Evolutionary conservation across 2,329 filamentous ascomycete genomes (phyloP).

Genomic region (Xylaria hypoxylon): DNA sequence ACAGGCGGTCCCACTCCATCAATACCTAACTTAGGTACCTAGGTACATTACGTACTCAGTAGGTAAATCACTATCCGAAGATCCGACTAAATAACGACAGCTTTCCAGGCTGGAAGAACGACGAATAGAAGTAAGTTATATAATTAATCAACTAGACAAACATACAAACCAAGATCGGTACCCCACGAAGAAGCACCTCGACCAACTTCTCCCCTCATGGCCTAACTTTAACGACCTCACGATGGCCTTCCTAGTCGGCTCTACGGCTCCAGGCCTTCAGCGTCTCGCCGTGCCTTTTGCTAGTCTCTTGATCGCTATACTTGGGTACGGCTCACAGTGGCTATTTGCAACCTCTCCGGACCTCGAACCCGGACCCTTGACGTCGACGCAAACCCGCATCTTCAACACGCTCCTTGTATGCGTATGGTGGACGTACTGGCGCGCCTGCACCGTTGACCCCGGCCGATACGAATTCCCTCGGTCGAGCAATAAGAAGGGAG

Average conservation of each 20-base stretch:
- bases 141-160: neutral
- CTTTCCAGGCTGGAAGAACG: neutral
- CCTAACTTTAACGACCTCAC: slow-evolving; percentile 21
- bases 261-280: slow-evolving; percentile 55
- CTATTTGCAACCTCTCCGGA: slow-evolving; percentile 71
- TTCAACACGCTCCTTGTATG: slow-evolving; percentile 75
- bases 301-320: slow-evolving; percentile 73
- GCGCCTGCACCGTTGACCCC: slow-evolving; percentile 67
- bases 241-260: slow-evolving; percentile 52
- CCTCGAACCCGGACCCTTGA: slow-evolving; percentile 71
- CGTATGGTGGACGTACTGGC: slow-evolving; percentile 77
- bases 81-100: too few species aligned
- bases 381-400: slow-evolving; percentile 64
- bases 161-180: neutral
- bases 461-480: slow-evolving; percentile 63
- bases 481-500: slow-evolving; percentile 15
- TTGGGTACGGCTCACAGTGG: slow-evolving; percentile 78
- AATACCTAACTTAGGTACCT: too few species aligned
- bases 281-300: slow-evolving; percentile 76
- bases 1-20: too few species aligned
- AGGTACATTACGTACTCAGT: too few species aligned
- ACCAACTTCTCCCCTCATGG: slow-evolving; percentile 27
- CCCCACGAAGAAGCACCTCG: neutral
- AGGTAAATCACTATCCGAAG: too few species aligned
- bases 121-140: neutral